These are phyloP conservation scores for Murraya koenigii DNA, from an alignment of 345 rosid genomes.

Conservation along the genomic window DNA sequence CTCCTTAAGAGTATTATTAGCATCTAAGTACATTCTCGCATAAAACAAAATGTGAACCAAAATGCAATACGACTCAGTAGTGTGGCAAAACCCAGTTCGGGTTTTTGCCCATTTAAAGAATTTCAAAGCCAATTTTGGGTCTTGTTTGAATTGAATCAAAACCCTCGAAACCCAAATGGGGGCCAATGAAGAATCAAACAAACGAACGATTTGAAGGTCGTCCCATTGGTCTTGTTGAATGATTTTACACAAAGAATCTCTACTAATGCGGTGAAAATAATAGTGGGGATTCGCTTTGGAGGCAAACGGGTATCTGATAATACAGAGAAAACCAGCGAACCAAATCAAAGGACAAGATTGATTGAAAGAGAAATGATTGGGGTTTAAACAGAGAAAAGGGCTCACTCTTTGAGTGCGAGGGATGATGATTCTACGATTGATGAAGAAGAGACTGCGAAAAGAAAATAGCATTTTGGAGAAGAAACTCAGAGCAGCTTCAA, in stretches of 20 bases:
- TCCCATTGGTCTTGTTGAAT: conserved; percentile 45
- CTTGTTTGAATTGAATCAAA: conserved; percentile 44
- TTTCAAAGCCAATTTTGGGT: conserved; percentile 54
- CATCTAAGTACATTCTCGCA: conserved; percentile 55
- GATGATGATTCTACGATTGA: conserved; percentile 35
- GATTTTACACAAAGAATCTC: conserved; percentile 36
- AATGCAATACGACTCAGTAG: conserved; percentile 46
- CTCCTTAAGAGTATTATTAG: conserved; percentile 47
- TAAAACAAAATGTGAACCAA: conserved; percentile 55
- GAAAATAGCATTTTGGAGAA: conserved; percentile 47
- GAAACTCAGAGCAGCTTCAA: conserved; percentile 20
- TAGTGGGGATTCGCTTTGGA: conserved; percentile 17
- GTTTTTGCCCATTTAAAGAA: conserved; percentile 61
- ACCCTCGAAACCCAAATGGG: conserved; percentile 53
- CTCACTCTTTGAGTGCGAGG: conserved; percentile 29
- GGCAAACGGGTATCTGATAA: conserved; percentile 45
- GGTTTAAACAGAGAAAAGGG: conserved; percentile 29
- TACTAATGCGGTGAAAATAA: conserved; percentile 21
- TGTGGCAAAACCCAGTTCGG: conserved; percentile 38
- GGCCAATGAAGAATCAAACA: conserved; percentile 36
- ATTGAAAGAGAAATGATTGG: conserved; percentile 16
- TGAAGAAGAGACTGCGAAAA: conserved; percentile 41
- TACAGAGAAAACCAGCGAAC: conserved; percentile 45
- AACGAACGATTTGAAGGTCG: conserved; percentile 30
- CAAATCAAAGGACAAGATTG: conserved; percentile 38